phyloP scores from a whole-genome alignment of 176 grass and related monocot species.

The Olyra latifolia region DNA sequence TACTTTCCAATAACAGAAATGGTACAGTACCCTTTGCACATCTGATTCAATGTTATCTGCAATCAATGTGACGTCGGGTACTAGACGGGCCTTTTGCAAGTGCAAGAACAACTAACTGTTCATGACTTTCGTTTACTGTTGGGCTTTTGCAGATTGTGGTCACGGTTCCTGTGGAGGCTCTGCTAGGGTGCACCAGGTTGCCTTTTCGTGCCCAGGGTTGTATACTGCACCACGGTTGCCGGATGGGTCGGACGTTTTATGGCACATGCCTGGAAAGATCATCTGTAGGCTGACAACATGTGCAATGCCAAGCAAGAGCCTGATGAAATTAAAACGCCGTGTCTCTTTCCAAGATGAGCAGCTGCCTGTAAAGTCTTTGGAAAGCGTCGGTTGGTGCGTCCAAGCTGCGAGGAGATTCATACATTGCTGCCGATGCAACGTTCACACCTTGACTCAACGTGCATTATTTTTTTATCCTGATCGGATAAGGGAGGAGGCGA shows the following conservation, averaged over 20 bases:
- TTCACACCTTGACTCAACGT: neutral
- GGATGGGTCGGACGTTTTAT: neutral
- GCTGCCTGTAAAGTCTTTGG: neutral
- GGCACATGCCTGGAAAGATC: neutral
- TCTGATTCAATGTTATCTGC: slow-evolving; percentile 11
- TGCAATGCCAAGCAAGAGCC: neutral
- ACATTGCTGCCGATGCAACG: neutral
- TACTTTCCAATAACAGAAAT: slow-evolving; percentile 19
- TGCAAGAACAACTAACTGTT: neutral
- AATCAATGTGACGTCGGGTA: slow-evolving; percentile 8
- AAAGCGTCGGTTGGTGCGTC: neutral
- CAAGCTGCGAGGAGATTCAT: neutral
- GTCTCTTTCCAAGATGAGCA: slow-evolving; percentile 10
- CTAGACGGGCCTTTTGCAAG: slow-evolving; percentile 6
- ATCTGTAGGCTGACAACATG: neutral
- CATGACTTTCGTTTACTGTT: slow-evolving; percentile 35
- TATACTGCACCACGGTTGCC: neutral
- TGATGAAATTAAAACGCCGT: no score
- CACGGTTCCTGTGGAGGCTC: neutral
- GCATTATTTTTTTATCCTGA: neutral
- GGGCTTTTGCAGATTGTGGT: slow-evolving; percentile 28
- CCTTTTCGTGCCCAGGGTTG: neutral
- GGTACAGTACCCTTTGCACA: neutral
- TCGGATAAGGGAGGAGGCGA: neutral
- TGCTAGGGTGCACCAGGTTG: neutral